Evolutionary conservation across 1,284 basidiomycete genomes (phyloP), one percentile per base, ranked within the genome.

Genomic region (Xerocomus nothofagi): DNA sequence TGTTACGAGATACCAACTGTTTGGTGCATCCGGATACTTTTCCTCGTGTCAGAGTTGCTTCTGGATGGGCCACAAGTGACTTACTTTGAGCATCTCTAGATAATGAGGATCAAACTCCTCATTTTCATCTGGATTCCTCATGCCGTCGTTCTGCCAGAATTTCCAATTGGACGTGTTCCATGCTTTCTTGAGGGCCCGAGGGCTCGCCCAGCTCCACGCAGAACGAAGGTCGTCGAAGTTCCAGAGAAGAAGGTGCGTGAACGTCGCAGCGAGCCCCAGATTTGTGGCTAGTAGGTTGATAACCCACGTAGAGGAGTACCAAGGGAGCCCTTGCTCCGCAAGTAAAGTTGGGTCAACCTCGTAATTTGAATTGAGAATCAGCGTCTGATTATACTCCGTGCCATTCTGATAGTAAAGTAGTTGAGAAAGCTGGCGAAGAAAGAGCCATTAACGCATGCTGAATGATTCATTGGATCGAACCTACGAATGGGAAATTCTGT

Each of bases 211-310:
- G 12, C 50, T 57, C 75, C 77, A 77, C 1, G 76, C 74, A 10
- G 58, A 54, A 11, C 61, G 52, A 49, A 80, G 57, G 44, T 80
- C 77, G 21, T 72, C 57, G 47, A 57, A 54, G 53, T 78, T 77
- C 78, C 78, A 80, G 6, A 81, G 68, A 37, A 76, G 60, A 8
- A 79, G 66, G 53, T 80, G 79, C 0, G 74, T 74, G 49, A 80
- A 72, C 0, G 77, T 78, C 2, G 76, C 77, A 29, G 65, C 77
- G 55, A 78, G 69, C 17, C 66, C 75, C 41, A 67, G 4, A 27
- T 65, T 68, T 0, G 51, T 54, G 6, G 50, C 0, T 6, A 68
- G 44, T 12, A 70, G 34, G 14, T 71, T 57, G 2, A 74, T 61
- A 10, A 79, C 70, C 73, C 73, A 76, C 1, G 71, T 74, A 3